These are phyloP conservation scores for Rhipidocladum racemiflorum DNA, from an alignment of 176 grass and related monocot species.

Conservation along the genomic window DNA sequence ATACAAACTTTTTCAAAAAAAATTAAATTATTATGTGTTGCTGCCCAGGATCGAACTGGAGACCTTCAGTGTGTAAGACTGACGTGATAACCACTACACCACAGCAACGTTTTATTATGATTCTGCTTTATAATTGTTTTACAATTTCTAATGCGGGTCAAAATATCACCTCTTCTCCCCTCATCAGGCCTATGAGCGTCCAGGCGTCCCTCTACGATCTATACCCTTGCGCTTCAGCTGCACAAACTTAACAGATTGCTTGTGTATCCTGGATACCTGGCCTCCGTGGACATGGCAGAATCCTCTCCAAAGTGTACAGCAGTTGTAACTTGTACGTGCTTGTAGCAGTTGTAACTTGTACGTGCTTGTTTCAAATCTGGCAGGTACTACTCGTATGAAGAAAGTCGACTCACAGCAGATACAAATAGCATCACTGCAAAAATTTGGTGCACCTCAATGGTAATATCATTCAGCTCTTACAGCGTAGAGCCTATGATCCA, in stretches of 20 bases:
- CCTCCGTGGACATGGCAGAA: neutral
- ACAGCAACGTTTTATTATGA: slow-evolving; percentile 37
- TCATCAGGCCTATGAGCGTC: too few species aligned
- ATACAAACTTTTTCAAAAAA: neutral
- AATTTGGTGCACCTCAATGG: neutral
- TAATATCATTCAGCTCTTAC: neutral
- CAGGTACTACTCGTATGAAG: neutral
- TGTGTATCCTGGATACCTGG: neutral
- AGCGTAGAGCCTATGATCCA: neutral
- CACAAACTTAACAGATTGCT: neutral
- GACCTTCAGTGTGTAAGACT: slow-evolving; percentile 99
- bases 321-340: neutral
- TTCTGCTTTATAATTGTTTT: too few species aligned
- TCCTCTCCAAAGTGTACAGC: neutral
- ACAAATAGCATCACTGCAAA: neutral
- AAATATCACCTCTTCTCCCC: too few species aligned
- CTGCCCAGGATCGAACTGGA: slow-evolving; percentile 84
- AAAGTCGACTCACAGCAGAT: neutral
- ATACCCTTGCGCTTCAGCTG: too few species aligned
- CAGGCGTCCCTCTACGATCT: too few species aligned
- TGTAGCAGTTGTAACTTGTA: neutral
- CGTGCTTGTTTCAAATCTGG: neutral
- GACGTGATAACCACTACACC: slow-evolving; percentile 99
- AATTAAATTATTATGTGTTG: slow-evolving; percentile 21
- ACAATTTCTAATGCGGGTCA: neutral